Conservation (phyloP, 306 rosid species). For the Vigna trinervia region DNA sequence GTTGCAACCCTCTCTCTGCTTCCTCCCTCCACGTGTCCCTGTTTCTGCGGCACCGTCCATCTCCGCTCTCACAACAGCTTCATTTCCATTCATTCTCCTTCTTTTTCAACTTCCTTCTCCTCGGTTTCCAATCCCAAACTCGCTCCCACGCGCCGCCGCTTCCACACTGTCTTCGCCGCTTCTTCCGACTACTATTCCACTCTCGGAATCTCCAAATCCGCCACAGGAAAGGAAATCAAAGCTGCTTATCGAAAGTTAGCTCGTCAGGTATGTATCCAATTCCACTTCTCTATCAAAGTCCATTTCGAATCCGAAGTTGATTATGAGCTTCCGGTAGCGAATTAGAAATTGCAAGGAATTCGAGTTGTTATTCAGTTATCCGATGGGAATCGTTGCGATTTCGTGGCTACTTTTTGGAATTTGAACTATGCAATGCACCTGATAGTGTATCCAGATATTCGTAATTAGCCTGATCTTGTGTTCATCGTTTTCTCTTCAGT, state of each 20-base stretch:
- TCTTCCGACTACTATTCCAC: constrained; percentile 87
- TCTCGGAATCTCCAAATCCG: constrained; percentile 90
- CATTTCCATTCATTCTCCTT: constrained; percentile 49
- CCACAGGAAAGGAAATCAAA: constrained; percentile 80
- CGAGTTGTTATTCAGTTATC: not conserved
- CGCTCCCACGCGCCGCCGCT: constrained; percentile 54
- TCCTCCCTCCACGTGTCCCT: constrained; percentile 49
- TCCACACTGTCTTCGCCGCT: constrained; percentile 59
- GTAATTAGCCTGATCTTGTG: constrained; percentile 42
- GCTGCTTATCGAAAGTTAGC: constrained; percentile 94
- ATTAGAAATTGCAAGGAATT: not conserved
- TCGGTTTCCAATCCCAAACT: constrained; percentile 36
- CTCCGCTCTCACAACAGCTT: constrained; percentile 59
- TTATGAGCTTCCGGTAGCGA: not conserved
- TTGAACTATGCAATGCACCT: constrained; percentile 5
- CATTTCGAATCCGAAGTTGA: constrained; percentile 1
- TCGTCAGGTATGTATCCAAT: constrained; percentile 91
- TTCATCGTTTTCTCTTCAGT: constrained; percentile 54
- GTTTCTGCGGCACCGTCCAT: constrained; percentile 55
- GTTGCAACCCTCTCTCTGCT: constrained; percentile 61
- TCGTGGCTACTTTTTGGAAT: constrained; percentile 8
- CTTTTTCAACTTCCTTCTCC: constrained; percentile 36
- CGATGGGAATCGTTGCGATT: not conserved
- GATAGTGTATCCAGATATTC: not conserved
- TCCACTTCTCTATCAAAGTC: not conserved